Evolutionary conservation across 2,329 filamentous ascomycete genomes (phyloP), one percentile per base, ranked within the genome.

Genomic region (Torrubiellomyces zombiae): DNA sequence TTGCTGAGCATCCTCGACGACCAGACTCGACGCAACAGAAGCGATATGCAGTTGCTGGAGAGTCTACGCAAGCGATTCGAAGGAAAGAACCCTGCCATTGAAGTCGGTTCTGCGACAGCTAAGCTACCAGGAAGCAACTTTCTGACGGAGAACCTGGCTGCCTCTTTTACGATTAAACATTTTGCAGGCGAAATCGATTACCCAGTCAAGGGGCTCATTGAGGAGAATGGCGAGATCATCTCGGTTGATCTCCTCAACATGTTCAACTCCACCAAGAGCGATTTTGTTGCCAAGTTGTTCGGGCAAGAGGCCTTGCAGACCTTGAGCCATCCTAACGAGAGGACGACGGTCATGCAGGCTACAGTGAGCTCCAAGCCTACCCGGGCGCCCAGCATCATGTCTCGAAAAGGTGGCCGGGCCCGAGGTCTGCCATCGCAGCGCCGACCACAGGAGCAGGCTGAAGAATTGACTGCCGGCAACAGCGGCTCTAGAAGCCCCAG

Each of bases 161-260:
- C 82, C 5, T 67, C 68, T 7, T 98, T 98, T 53, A 85, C 83
- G 0, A 74, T 98, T 28, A 83, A 79, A 50, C 89, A 98, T 50
- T 98, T 91, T 50, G 86, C 86, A 19, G 89, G 89, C 25, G 89
- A 95, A 46, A 81, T 98, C 5, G 89, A 98, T 32, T 98, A 98
- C 44, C 75, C 81, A 3, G 67, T 91, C 32, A 75, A 76, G 38
- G 81, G 81, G 5, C 58, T 98, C 13, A 66, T 95, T 3, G 89
- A 98, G 49, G 85, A 93, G 52, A 98, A 98, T 37, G 82, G 85
- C 26, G 89, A 98, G 47, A 72, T 93, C 33, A 89, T 98, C 34
- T 93, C 85, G 4, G 86, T 83, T 14, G 89, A 98, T 49, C 58
- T 98, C 39, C 82, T 98, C 63, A 94, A 92, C 51, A 65, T 98